These are phyloP conservation scores for Mucor ambiguus DNA, from an alignment of 371 early-diverging fungal genomes.

Conservation along the genomic window DNA sequence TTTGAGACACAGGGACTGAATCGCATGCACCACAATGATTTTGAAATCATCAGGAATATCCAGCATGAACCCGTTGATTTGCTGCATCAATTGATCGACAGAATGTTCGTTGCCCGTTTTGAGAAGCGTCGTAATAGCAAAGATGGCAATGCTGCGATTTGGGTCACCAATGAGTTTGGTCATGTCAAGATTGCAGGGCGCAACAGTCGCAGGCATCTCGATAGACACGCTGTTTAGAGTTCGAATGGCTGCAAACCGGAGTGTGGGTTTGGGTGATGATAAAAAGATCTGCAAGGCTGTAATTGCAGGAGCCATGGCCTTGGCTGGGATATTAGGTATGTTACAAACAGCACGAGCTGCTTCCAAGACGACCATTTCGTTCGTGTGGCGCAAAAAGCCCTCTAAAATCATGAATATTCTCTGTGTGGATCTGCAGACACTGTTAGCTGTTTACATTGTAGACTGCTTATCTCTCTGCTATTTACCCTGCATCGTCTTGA, in stretches of 20 bases:
- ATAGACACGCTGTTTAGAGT: slow-evolving; percentile 91
- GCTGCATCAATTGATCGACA: slow-evolving; percentile 98
- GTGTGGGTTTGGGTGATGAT: slow-evolving; percentile 87
- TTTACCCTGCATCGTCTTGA: slow-evolving; percentile 77
- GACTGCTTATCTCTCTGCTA: slow-evolving; percentile 7
- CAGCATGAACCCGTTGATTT: slow-evolving; percentile 94
- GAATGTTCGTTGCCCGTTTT: slow-evolving; percentile 98
- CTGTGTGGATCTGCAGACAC: slow-evolving; percentile 57
- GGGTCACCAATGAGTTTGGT: slow-evolving; percentile 94
- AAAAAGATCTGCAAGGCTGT: slow-evolving; percentile 91
- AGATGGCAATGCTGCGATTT: slow-evolving; percentile 97
- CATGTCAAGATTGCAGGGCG: slow-evolving; percentile 96
- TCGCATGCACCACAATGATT: slow-evolving; percentile 96
- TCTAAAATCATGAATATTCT: slow-evolving; percentile 83
- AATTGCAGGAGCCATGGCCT: slow-evolving; percentile 91
- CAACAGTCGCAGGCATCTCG: slow-evolving; percentile 86
- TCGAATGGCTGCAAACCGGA: slow-evolving; percentile 96
- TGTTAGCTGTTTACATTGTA: slow-evolving; percentile 48
- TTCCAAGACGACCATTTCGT: slow-evolving; percentile 96
- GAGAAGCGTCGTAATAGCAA: slow-evolving; percentile 97
- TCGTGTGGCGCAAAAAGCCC: slow-evolving; percentile 90
- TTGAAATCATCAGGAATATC: slow-evolving; percentile 99
- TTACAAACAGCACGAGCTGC: slow-evolving; percentile 96
- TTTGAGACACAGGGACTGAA: slow-evolving; percentile 92
- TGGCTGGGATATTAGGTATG: slow-evolving; percentile 76